phyloP scores from a whole-genome alignment of 345 rosid genomes.

The Luvunga scandens region DNA sequence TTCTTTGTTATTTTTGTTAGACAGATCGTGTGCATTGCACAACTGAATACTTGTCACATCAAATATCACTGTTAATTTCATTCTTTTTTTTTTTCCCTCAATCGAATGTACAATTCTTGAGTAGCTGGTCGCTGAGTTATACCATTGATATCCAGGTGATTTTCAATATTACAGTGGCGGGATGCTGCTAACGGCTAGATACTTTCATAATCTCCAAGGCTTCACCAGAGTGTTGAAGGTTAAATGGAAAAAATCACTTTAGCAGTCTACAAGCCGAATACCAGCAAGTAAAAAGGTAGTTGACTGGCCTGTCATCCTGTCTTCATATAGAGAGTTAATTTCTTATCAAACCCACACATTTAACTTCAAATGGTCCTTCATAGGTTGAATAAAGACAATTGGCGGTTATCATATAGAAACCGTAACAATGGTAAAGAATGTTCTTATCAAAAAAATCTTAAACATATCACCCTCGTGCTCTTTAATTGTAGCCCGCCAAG shows the following conservation, averaged over 20 bases:
- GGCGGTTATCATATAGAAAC: neutral
- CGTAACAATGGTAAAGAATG: neutral
- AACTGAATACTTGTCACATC: neutral
- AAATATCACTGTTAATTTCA: neutral
- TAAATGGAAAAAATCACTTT: neutral
- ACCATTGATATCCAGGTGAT: no score
- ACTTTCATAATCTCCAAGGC: neutral
- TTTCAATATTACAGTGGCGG: no score
- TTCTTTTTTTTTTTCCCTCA: neutral
- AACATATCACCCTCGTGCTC: constrained; percentile 1
- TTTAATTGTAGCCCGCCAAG: neutral
- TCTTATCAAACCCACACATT: neutral
- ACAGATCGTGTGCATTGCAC: neutral
- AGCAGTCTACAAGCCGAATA: neutral
- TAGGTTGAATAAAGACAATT: neutral
- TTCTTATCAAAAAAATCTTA: neutral
- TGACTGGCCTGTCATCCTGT: no score
- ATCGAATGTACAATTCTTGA: neutral
- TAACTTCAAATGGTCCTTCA: neutral
- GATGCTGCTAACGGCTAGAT: no score
- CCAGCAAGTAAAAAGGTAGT: neutral
- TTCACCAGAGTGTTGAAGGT: neutral
- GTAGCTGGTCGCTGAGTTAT: neutral
- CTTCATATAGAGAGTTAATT: no score
- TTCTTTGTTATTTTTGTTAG: constrained; percentile 12